These are phyloP conservation scores for Naganishia albida DNA, from an alignment of 1,284 basidiomycete species.

Conservation along the genomic window DNA sequence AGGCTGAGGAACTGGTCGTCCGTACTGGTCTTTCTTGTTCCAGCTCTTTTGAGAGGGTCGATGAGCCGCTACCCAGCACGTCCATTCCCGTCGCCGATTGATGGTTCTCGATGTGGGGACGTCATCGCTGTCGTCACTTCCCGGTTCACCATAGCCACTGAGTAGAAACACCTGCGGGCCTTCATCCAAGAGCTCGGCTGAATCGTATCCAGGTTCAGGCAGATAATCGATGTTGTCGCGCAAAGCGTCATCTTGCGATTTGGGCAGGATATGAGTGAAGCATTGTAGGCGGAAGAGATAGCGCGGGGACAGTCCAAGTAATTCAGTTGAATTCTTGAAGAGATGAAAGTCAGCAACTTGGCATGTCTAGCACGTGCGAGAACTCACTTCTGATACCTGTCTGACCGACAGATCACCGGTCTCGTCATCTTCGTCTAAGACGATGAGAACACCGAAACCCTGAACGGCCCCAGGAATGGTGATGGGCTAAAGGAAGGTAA, in stretches of 20 bases:
- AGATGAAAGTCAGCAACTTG: conserved; percentile 31
- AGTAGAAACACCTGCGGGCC: conserved; percentile 72
- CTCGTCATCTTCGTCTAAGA: conserved; percentile 67
- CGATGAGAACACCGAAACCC: conserved; percentile 79
- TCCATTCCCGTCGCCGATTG: conserved; percentile 63
- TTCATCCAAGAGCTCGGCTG: conserved; percentile 57
- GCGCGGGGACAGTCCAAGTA: conserved; percentile 73
- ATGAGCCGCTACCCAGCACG: conserved; percentile 81
- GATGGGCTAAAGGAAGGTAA: conserved; percentile 64
- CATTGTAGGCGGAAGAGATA: conserved; percentile 76
- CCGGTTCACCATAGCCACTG: conserved; percentile 69
- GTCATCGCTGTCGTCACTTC: conserved; percentile 50
- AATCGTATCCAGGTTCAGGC: conserved; percentile 57
- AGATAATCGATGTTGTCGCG: conserved; percentile 78
- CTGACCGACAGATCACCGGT: conserved; percentile 65
- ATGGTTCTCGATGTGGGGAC: conserved; percentile 29
- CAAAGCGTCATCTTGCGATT: conserved; percentile 69
- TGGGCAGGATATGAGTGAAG: conserved; percentile 71
- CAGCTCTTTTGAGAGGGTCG: conserved; percentile 55
- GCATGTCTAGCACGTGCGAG: not conserved
- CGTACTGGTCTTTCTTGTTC: conserved; percentile 41
- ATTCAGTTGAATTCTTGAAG: conserved; percentile 63
- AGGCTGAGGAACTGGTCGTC: conserved; percentile 38
- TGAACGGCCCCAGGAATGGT: conserved; percentile 82
- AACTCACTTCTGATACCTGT: conserved; percentile 76